Evolutionary conservation across 495 filamentous ascomycete species (phyloP), one percentile per base, ranked within the genome.

Genomic region (Penicillium ochrochloron): DNA sequence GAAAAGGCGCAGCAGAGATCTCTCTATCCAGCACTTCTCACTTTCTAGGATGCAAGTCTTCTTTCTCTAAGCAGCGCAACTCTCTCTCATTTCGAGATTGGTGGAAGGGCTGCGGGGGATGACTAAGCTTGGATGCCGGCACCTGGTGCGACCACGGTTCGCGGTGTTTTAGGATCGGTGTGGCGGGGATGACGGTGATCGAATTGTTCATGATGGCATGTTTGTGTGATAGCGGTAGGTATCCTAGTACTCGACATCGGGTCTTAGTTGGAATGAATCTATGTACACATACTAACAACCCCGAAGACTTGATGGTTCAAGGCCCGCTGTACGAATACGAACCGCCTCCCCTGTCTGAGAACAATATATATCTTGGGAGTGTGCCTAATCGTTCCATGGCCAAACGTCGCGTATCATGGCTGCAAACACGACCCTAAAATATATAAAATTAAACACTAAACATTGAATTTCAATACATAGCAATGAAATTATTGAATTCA

Each of bases 91-190:
- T 12, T n/a, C 41, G 7, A 44, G 41, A 17, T 17, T 17, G 25
- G 23, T 14, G 46, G 21, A 27, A 25, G 46, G 23, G 23, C 21
- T 25, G 10, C 14, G 48, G 9, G 17, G 25, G 25, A 27, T 52
- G 48, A 52, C 48, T 52, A 52, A 52, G 25, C 48, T 52, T 44
- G 23, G 44, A 48, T 48, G 27, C 25, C 25, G 35, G 34, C 35
- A 42, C n/a, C n/a, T n/a, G n/a, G 56, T 14, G 37, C 44, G 44
- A 48, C 27, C 29, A 35, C 42, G 37, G 19, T 39, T 51, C 25
- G 7, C 12, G 15, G n/a, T 29, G 27, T 60, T 59, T 34, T 3
- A 56, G 15, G 25, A 17, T 52, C 27, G 27, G 7, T 5, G 14
- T 52, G 25, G 15, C 48, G 25, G 25, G 25, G 1, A 52, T 31